Conservation (phyloP, 345 rosid genomes). For the Eucalyptus leucophloia region DNA sequence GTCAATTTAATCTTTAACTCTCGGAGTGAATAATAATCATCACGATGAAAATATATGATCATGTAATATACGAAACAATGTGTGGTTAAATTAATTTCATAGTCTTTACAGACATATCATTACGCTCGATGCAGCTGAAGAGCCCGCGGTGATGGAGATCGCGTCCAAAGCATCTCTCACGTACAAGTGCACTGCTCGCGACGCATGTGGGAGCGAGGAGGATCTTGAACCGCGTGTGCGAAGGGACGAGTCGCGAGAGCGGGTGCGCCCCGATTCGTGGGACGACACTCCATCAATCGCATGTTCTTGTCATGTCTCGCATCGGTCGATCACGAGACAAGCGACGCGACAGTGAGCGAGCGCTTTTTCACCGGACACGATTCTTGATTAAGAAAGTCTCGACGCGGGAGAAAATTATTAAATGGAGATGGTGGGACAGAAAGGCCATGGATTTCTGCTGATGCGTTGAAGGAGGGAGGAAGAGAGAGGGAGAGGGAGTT, state of each 20-base stretch:
- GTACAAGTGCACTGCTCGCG: background rate
- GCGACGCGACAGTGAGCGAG: background rate
- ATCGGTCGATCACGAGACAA: background rate
- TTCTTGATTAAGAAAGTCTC: background rate
- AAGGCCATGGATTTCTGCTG: background rate
- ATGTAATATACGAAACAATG: background rate
- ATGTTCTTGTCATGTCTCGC: background rate
- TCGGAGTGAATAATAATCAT: background rate
- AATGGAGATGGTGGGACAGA: background rate
- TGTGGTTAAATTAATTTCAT: background rate
- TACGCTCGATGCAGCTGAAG: background rate
- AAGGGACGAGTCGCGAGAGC: background rate
- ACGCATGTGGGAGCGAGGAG: background rate
- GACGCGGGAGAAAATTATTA: background rate
- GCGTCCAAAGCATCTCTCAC: background rate
- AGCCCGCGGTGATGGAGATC: background rate
- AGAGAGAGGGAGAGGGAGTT: background rate
- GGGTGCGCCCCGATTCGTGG: background rate
- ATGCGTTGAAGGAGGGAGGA: background rate
- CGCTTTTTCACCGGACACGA: background rate
- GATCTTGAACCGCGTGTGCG: background rate
- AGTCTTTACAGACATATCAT: background rate
- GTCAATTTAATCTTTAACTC: background rate
- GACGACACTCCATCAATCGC: background rate
- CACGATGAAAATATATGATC: background rate